Evolutionary conservation across 768 basidiomycete species (phyloP), one percentile per base, ranked within the genome.

Genomic region (Agrocybe pediades): DNA sequence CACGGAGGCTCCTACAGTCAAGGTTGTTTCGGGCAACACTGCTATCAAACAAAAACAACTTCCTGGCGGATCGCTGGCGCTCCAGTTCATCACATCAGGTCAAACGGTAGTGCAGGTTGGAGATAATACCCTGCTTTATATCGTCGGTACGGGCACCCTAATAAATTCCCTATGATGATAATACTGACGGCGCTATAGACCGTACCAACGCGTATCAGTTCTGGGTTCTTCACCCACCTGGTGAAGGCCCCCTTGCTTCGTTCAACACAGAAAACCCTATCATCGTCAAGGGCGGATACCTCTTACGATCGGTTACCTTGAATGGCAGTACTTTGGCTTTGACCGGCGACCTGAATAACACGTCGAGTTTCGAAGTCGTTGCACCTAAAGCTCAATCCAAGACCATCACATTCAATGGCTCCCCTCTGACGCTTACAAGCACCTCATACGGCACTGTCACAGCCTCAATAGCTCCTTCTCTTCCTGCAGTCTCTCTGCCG

Each of bases 281-380:
- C 43, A 71, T 78, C 41, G 67, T 81, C 29, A 78, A 86, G 59
- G 78, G 79, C 51, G 78, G 78, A 26, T 80, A 81, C 44, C 68
- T 80, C 39, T 60, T 80, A 21, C 74, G 79, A 23, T 69, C 76
- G 5, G 74, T 71, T 5, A 62, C 69, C 5, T 62, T 71, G 8
- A 65, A 67, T 6, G 70, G 63, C 7, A 60, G 68, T 25, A 74
- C 66, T n/a, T 69, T 81, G 8, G 70, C 74, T 24, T 65, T 81
- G 24, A 70, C 59, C 5, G 78, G 78, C 23, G 78, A 81, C 55
- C 64, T 81, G 44, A 78, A 80, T 45, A 62, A 41, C 49, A 79
- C 77, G 21, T 55, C 73, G 21, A 64, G 60, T 17, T 78, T 81
- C 42, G 79, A 81, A 61, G 75, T 80, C 33, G 75, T 80, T 36